Evolutionary conservation across 2,329 filamentous ascomycete genomes (phyloP), one percentile per base, ranked within the genome.

Genomic region (Byssochlamys sp.): DNA sequence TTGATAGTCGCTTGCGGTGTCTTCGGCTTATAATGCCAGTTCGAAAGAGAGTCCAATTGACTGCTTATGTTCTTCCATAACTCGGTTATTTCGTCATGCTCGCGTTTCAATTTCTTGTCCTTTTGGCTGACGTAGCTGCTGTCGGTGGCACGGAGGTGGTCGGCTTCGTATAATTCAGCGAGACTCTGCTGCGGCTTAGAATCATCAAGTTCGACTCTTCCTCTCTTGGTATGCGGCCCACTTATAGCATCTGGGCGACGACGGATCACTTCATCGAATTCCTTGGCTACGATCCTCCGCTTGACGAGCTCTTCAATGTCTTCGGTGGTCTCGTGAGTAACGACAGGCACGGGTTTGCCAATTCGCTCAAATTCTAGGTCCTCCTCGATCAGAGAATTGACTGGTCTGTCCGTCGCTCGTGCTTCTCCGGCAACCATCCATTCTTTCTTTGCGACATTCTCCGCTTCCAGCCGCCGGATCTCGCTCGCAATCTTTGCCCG

Each of bases 11-110:
- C 84, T 55, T 87, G 87, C 1, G 87, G 82, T 10, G 89, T 86
- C 77, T 91, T 95, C 56, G 94, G 94, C 73, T 90, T 91, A 82
- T 96, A 96, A 76, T 96, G 89, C 86, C 90, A 95, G 71, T 89
- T 95, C 73, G 86, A 91, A 61, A 99, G 84, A 27, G 89, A 84
- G 73, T 99, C 94, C 57, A 99, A 84, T 61, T 90, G 89, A 52
- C 82, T 83, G 67, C 83, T 86, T 55, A 96, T 81, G 35, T 89
- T 87, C 64, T 84, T 88, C 91, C 94, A 99, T 66, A 96, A 78
- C 29, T 79, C 80, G 66, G 87, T 85, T 56, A 97, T 88, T 69
- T 96, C 91, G 58, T 83, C 81, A 73, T 96, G 90, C 67, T 95
- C 89, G 60, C 86, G 87, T 63, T 84, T 84, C 26, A 90, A 76